Conservation (phyloP, 257 asterid genomes). For the Gardenia jasminoides region DNA sequence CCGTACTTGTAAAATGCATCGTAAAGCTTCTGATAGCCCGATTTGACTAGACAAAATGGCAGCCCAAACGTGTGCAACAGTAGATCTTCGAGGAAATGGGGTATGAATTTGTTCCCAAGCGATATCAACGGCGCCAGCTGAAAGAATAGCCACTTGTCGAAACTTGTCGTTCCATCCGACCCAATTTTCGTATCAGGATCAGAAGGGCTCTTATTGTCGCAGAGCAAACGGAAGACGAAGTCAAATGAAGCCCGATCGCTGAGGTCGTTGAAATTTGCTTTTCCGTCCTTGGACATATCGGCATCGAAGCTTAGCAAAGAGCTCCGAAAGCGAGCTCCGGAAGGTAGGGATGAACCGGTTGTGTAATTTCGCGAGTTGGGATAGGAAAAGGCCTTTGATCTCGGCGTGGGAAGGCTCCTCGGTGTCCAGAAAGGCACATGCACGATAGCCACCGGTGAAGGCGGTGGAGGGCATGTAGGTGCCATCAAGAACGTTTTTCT, state of each 20-base stretch:
- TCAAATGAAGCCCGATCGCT: slow-evolving; percentile 56
- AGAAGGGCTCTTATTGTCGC: slow-evolving; percentile 34
- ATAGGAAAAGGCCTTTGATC: slow-evolving; percentile 44
- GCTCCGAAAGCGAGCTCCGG: slow-evolving; percentile 28
- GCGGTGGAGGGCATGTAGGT: slow-evolving; percentile 68
- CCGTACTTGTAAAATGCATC: slow-evolving; percentile 40
- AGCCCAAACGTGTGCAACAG: slow-evolving; percentile 45
- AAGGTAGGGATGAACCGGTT: slow-evolving; percentile 44
- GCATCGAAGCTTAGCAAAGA: slow-evolving; percentile 53
- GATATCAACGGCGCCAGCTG: slow-evolving; percentile 62
- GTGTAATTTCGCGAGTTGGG: slow-evolving; percentile 36
- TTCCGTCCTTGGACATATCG: slow-evolving; percentile 37
- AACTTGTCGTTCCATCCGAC: slow-evolving; percentile 34
- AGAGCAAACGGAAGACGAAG: slow-evolving; percentile 58
- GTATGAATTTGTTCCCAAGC: slow-evolving; percentile 44
- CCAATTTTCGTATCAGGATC: slow-evolving; percentile 44
- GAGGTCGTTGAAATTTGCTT: slow-evolving; percentile 41
- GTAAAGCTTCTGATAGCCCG: slow-evolving; percentile 47
- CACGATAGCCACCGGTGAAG: slow-evolving; percentile 65
- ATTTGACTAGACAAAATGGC: slow-evolving; percentile 42
- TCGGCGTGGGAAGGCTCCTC: slow-evolving; percentile 48
- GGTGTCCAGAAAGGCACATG: slow-evolving; percentile 68
- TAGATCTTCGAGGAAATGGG: slow-evolving; percentile 55
- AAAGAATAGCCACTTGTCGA: slow-evolving; percentile 57
- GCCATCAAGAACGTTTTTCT: slow-evolving; percentile 68